Base-by-base conservation (phyloP, 768 basidiomycete genomes). In the Mycena epipterygia region DNA sequence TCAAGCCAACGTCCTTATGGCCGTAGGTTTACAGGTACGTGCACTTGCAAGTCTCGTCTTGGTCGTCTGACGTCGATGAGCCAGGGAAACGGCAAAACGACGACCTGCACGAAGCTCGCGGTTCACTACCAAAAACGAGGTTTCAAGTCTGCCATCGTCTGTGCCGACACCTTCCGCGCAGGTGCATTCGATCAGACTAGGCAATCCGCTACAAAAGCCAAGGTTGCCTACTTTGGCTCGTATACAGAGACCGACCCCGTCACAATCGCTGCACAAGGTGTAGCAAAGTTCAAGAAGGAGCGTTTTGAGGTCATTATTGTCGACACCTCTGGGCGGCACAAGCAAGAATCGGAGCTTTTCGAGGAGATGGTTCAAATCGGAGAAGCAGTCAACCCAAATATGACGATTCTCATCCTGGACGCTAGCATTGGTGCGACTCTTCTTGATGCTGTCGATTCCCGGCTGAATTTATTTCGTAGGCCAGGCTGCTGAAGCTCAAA, bases 191-290 rank as follows among this genome's bases (percentile, higher is more conserved):
- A 99, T 82, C 98, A 99, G 81, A 95, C 98, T 14, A 92, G 98
- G 78, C 98, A 99, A 84, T 98, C 97, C 57, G 97, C 98, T 23
- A 98, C 96, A 17, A 97, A 98, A 81, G 98, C 98, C 42, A 99
- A 98, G 80, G 95, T 99, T 17, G 96, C 98, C 3, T 99, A 98
- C 88, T 99, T 96, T 82, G 98, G 98, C 25, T 96, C 95, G 60
- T 99, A 99, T 82, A 99, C 98, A 42, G 98, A 99, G 82, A 98
- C 96, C 21, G 97, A 99, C 79, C 98, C 98, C 3, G 98, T 99
- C 9, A 86, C 91, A 0, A 98, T 98, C 74, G 97, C 98, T 14
- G 91, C 94, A 1, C 91, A 97, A 78, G 98, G 98, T 79, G 98
- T 98, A 13, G 84, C 91, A 14, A 99, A 99, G 81, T 99, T 99